Base-by-base conservation (phyloP, 306 rosid species). In the Leucaena leucocephala region DNA sequence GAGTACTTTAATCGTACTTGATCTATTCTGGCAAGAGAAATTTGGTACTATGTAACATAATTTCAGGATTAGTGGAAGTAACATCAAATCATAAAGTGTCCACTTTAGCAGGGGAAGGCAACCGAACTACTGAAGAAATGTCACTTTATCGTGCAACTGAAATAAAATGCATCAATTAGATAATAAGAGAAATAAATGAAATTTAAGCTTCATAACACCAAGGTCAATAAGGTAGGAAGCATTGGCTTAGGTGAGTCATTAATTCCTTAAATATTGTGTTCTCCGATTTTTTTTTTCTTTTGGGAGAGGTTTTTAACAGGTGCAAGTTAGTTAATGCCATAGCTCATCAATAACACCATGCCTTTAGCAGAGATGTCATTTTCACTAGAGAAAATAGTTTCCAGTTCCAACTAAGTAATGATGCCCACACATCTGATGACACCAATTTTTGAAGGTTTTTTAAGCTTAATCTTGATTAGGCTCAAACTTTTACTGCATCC, bases 371-470 rank as follows among this genome's bases (percentile, higher is more conserved):
- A 68, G 5, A 16, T 2, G 69, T 78, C 76, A 55, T 27, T 78
- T 42, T 78, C 81, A 27, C 9, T 2, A 6, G 36, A n/a, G 34
- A 55, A 19, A 55, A 19, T 11, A 10, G 16, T 61, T 61, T 27
- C 66, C 66, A 9, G 36, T 10, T 58, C 65, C 6, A 27, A 8
- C 34, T 16, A 11, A 27, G 73, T 54, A 27, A 39, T 40, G 61
- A 78, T 55, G 57, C 71, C n/a, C 38, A 55, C 64, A 8, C 39
- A n/a, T 65, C 44, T 6, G 58, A 5, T 27, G 71, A 75, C 58
- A 61, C 78, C 71, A 59, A 75, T 59, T 75, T 75, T 55, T 27
- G 43, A 74, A 45, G 63, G 72, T n/a, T 76, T 27, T 63, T 76
- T 35, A 76, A 76, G 72, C 62, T 46, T 46, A 62, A 61, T 4